A percentile compares a stretch with the other conserved stretches of the same genome.
These are phyloP conservation scores for Solanum neorickii DNA, from an alignment of 257 asterid species.

Conservation along the genomic window DNA sequence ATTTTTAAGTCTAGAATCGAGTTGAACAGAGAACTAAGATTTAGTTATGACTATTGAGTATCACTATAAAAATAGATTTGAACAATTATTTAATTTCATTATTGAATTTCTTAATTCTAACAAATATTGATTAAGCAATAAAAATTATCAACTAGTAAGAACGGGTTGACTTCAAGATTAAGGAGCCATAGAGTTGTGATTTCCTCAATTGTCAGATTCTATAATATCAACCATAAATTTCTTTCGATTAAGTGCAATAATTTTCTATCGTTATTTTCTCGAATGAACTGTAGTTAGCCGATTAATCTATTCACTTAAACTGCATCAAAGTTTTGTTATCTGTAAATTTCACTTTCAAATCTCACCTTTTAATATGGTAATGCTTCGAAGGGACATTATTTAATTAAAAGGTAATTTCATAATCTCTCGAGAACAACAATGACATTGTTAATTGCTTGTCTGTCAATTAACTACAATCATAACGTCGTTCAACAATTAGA, in stretches of 20 bases:
- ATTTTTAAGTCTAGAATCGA: background rate
- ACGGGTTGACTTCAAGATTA: background rate
- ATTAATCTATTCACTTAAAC: no score
- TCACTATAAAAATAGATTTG: background rate
- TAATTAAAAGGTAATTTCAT: no score
- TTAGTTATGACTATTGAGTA: no score
- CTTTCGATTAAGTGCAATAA: no score
- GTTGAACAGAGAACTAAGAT: no score
- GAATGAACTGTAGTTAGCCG: background rate
- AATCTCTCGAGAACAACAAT: no score
- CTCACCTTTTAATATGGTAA: background rate
- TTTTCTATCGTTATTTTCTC: no score
- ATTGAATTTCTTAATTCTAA: background rate
- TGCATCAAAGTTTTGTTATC: background rate
- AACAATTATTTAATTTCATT: background rate
- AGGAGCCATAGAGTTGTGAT: background rate
- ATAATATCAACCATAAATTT: no score
- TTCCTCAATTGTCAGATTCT: background rate
- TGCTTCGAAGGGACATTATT: background rate
- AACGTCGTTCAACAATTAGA: background rate
- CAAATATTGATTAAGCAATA: background rate
- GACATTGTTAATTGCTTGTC: background rate
- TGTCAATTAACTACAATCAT: no score
- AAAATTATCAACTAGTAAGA: no score
- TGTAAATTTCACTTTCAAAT: background rate